Evolutionary conservation across 2,329 filamentous ascomycete species (phyloP).

Genomic region (Diaporthe sp.): DNA sequence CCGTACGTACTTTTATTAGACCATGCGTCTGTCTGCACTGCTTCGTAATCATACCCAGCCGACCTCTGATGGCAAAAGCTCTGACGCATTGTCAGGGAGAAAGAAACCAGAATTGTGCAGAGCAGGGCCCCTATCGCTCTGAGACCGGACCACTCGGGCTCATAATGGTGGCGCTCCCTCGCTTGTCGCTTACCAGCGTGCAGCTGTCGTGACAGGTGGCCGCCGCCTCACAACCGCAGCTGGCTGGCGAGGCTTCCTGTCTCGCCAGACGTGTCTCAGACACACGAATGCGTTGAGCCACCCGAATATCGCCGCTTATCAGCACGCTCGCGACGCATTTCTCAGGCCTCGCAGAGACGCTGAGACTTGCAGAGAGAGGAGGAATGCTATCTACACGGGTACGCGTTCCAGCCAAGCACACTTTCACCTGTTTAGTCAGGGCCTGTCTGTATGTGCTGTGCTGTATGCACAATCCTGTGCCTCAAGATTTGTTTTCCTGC

Average conservation of each 20-base stretch:
- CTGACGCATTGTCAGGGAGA: not conserved
- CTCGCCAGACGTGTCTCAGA: conserved; percentile 40
- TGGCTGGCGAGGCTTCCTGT: conserved; percentile 36
- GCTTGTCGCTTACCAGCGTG: conserved; percentile 28
- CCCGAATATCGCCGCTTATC: conserved; percentile 25
- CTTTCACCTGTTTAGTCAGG: not conserved
- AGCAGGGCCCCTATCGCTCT: not conserved
- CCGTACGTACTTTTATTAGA: not conserved
- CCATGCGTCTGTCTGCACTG: conserved; percentile 7
- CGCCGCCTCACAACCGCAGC: conserved; percentile 35
- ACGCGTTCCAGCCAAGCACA: conserved; percentile 10
- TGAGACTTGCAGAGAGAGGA: conserved; percentile 13
- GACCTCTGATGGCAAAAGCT: not conserved
- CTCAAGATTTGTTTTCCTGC: not conserved
- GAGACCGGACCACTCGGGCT: conserved; percentile 5
- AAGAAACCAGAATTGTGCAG: not conserved
- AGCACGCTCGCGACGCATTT: conserved; percentile 26
- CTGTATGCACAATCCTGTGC: conserved; percentile 7
- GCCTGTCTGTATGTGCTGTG: not conserved
- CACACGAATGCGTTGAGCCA: conserved; percentile 34
- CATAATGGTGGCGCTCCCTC: conserved; percentile 27
- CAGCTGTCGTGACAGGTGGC: conserved; percentile 33
- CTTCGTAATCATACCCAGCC: not conserved
- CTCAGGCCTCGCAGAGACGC: not conserved
- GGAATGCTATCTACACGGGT: conserved; percentile 16